phyloP scores from a whole-genome alignment of 305 asterid species.

The Nicotiana rustica region DNA sequence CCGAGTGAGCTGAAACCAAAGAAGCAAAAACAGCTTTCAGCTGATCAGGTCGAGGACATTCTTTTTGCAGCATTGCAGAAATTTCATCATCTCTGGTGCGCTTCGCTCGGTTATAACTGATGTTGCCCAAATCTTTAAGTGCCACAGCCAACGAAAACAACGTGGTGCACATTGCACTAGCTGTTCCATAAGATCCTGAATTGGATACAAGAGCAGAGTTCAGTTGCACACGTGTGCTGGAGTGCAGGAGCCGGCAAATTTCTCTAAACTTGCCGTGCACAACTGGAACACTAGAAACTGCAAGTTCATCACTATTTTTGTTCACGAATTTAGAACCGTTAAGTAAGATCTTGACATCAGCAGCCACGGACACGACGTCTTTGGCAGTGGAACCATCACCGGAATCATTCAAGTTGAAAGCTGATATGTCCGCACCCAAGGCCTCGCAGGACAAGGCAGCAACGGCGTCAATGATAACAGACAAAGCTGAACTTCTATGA shows the following conservation, averaged over 20 bases:
- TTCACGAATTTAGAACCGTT: constrained; percentile 74
- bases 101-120: constrained; percentile 56
- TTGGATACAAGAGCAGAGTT: constrained; percentile 69
- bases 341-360: constrained; percentile 74
- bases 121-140: constrained; percentile 62
- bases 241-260: constrained; percentile 59
- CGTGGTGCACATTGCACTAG: constrained; percentile 53
- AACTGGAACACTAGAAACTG: constrained; percentile 66
- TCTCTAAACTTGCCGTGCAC: constrained; percentile 77
- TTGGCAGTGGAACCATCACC: constrained; percentile 90
- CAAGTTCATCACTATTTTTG: constrained; percentile 45
- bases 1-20: constrained; percentile 45
- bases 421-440: constrained; percentile 57
- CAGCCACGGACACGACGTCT: constrained; percentile 83
- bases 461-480: constrained; percentile 61
- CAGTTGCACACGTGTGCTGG: constrained; percentile 69
- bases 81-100: constrained; percentile 42
- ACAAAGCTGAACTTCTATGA: constrained; percentile 54
- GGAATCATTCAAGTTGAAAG: constrained; percentile 77
- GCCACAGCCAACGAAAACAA: constrained; percentile 60
- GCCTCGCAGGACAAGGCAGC: constrained; percentile 90
- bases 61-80: constrained; percentile 36
- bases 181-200: constrained; percentile 44
- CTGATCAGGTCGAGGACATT: constrained; percentile 34
- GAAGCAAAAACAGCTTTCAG: constrained; percentile 48